phyloP scores from a whole-genome alignment of 768 basidiomycete species.

The Auricularia cornea region DNA sequence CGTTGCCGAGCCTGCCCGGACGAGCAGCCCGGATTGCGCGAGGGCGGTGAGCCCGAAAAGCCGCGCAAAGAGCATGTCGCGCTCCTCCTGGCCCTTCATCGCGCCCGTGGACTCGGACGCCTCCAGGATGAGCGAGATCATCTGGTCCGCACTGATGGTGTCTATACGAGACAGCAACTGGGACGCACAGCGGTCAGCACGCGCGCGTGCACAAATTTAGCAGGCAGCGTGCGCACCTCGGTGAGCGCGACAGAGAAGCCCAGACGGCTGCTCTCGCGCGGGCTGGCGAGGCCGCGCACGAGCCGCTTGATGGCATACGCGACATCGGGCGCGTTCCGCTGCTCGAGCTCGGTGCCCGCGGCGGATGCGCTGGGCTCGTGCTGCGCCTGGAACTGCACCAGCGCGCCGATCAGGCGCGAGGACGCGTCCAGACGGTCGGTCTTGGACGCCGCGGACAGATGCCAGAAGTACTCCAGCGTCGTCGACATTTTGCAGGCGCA shows the following conservation, averaged over 20 bases:
- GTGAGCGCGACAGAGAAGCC: slow-evolving; percentile 96
- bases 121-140: slow-evolving; percentile 66
- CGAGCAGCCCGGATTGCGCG: slow-evolving; percentile 76
- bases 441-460: slow-evolving; percentile 74
- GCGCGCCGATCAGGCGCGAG: slow-evolving; percentile 66
- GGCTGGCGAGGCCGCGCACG: slow-evolving; percentile 81
- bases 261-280: slow-evolving; percentile 85
- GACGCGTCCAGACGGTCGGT: slow-evolving; percentile 79
- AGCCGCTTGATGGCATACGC: slow-evolving; percentile 85
- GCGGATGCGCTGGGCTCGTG: slow-evolving; percentile 18
- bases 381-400: slow-evolving; percentile 78
- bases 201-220: slow-evolving; percentile 5
- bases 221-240: slow-evolving; percentile 49
- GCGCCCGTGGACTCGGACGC: slow-evolving; percentile 63
- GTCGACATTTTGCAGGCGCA: slow-evolving; percentile 51
- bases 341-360: slow-evolving; percentile 47
- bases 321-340: slow-evolving; percentile 80
- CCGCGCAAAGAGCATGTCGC: slow-evolving; percentile 86
- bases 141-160: slow-evolving; percentile 69
- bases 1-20: slow-evolving; percentile 52
- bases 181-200: not conserved
- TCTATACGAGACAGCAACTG: slow-evolving; percentile 73
- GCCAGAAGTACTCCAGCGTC: slow-evolving; percentile 90
- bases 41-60: slow-evolving; percentile 84
- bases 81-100: slow-evolving; percentile 85